Evolutionary conservation across 441 rosid species (phyloP), one percentile per base, ranked within the genome.

Genomic region (Kokia cookei): DNA sequence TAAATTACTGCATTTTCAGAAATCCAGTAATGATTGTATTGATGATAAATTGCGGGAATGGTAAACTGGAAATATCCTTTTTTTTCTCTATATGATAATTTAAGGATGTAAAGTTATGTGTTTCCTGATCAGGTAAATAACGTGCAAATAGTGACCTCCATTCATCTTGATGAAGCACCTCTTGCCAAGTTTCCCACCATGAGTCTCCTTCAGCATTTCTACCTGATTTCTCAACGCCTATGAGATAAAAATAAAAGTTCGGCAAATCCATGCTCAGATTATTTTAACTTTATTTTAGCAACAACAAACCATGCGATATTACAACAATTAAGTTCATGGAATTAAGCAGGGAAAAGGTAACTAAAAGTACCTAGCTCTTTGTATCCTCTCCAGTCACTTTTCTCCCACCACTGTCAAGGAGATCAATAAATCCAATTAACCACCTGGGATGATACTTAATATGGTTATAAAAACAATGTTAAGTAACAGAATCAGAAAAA

Each of bases 321-420:
- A 61, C 51, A 42, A 51, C 58, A 62, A 68, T 53, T 59, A 32
- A 24, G 12, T 47, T 73, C 29, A 62, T n/a, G 35, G 62, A 66
- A 67, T 6, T 37, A 65, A 67, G 43, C 40, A 67, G 75, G 37
- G 37, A 75, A 37, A 75, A 77, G 69, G 54, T 35, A 66, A 79
- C 74, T 29, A 72, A 19, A 67, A 71, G 72, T 92, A 96, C 99
- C 99, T 86, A 96, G 88, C 85, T 96, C 99, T 87, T 92, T 96
- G 93, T 96, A 89, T 78, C 99, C 99, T 24, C 90, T 93, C 99
- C 98, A 96, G 83, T 96, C 89, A 87, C 99, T 93, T 86, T 96
- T 96, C 97, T 96, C 99, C 99, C 99, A 96, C 99, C 99, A 96
- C 99, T 96, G 99, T 84, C 93, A 96, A 89, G 83, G 80, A 91